These are phyloP conservation scores for Fusarium miscanthi DNA, from an alignment of 2,329 filamentous ascomycete genomes.

Conservation along the genomic window DNA sequence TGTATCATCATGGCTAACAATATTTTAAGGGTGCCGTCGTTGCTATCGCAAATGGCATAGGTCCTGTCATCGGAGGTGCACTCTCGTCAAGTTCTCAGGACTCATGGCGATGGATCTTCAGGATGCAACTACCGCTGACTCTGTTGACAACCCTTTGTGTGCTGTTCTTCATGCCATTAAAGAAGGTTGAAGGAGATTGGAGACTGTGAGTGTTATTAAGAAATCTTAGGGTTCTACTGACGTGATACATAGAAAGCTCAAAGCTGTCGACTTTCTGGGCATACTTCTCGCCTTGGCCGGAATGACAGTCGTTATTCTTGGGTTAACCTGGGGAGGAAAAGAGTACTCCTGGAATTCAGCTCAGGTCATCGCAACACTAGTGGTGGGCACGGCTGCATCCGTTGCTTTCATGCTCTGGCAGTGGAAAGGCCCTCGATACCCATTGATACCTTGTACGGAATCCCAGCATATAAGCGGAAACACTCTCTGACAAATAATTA, in stretches of 20 bases:
- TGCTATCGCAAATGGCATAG: constrained; percentile 65
- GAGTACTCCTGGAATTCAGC: constrained; percentile 66
- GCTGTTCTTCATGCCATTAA: constrained; percentile 67
- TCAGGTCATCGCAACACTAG: constrained; percentile 65
- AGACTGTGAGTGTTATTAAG: constrained; percentile 47
- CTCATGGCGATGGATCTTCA: constrained; percentile 66
- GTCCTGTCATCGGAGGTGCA: constrained; percentile 64
- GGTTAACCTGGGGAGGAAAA: constrained; percentile 69
- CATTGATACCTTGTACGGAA: constrained; percentile 57
- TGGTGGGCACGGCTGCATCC: constrained; percentile 60
- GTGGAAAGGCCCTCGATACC: constrained; percentile 59
- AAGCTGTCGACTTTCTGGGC: constrained; percentile 63
- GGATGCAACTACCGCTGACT: constrained; percentile 65
- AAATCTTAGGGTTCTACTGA: neutral
- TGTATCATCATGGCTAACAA: neutral
- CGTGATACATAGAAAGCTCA: constrained; percentile 53
- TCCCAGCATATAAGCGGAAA: too few relatives aligned
- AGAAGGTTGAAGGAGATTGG: constrained; percentile 65
- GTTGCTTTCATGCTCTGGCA: constrained; percentile 65
- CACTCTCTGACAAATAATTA: constrained; percentile 3
- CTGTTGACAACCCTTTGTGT: constrained; percentile 59
- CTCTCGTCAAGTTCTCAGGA: constrained; percentile 58
- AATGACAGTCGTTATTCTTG: constrained; percentile 59
- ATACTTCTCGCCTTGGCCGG: constrained; percentile 58
- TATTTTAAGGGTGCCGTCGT: constrained; percentile 58